Base-by-base conservation (phyloP, 2,329 filamentous ascomycete species). In the Cladosporium austrohemisphaericum region DNA sequence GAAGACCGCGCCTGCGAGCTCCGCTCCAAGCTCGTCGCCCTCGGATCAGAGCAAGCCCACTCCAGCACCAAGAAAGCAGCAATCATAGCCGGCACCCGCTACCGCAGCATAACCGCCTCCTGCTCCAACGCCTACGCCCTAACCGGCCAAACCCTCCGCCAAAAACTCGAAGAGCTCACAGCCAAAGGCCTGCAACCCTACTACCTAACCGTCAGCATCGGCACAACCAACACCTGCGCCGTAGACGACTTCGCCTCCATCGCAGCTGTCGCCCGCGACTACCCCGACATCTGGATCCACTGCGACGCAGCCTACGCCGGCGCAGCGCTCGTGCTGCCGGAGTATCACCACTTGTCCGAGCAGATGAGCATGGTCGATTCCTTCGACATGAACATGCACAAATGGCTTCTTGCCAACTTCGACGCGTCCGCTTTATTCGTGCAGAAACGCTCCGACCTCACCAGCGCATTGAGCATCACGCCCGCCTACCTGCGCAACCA, bases 301-400 rank as follows among this genome's bases (percentile, higher is more conserved):
- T 81, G 96, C 47, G 92, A 97, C 69, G 92, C 88, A 9, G 92
- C 92, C 1, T 96, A 95, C 68, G 92, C 92, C 1, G 92, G 92
- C 2, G 83, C 88, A 0, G 87, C 91, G 1, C 80, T 97, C 3
- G 73, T 95, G 3, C 84, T 86, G 18, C 85, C 89, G 2, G 88
- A 95, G 67, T 86, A 87, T 68, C 86, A 89, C 55, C 76, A 84
- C 57, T 76, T 89, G 41, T 76, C 83, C 1, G 63, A 73, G 18
- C 71, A 80, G 7, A 76, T 92, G 43, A 71, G 75, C 1, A 71
- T 75, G 18, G 90, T 95, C 65, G 87, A 95, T 73, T 90, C 85
- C 56, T 95, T 95, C 77, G 85, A 95, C 70, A 82, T 92, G 74
- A 97, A 96, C 74, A 86, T 95, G 80, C 91, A 96, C 77, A 97